These are phyloP conservation scores for Agrocybe praecox DNA, from an alignment of 768 basidiomycete species.

Conservation along the genomic window DNA sequence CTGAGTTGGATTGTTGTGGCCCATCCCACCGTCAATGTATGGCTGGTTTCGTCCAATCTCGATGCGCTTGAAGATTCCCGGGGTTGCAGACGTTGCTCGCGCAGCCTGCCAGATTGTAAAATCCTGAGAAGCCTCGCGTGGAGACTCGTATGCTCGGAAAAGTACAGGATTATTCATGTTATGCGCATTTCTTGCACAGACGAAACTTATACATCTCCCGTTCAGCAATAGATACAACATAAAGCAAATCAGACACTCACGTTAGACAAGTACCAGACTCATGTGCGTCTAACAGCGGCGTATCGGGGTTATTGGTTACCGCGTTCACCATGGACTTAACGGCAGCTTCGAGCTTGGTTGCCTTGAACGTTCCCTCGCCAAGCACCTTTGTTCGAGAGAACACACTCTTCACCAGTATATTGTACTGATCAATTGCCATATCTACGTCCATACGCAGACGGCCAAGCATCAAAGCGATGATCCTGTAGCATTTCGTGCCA, in stretches of 20 bases:
- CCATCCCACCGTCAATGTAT: slow-evolving; percentile 1
- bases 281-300: no score
- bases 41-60: neutral
- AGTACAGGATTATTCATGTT: neutral
- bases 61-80: neutral
- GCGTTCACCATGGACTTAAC: neutral
- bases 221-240: no score
- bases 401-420: neutral
- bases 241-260: no score
- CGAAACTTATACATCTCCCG: neutral
- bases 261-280: no score
- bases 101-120: slow-evolving; percentile 1
- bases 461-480: slow-evolving; percentile 5
- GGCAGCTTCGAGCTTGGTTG: neutral
- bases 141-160: neutral
- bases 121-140: neutral
- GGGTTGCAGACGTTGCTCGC: slow-evolving; percentile 1
- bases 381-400: neutral
- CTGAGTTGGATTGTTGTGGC: neutral
- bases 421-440: neutral
- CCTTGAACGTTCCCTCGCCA: neutral
- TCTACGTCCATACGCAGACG: neutral
- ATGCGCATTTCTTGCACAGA: slow-evolving; percentile 1
- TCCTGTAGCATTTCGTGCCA: neutral
- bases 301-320: no score